phyloP scores from a whole-genome alignment of 441 rosid genomes.

The Lepidium campestre region DNA sequence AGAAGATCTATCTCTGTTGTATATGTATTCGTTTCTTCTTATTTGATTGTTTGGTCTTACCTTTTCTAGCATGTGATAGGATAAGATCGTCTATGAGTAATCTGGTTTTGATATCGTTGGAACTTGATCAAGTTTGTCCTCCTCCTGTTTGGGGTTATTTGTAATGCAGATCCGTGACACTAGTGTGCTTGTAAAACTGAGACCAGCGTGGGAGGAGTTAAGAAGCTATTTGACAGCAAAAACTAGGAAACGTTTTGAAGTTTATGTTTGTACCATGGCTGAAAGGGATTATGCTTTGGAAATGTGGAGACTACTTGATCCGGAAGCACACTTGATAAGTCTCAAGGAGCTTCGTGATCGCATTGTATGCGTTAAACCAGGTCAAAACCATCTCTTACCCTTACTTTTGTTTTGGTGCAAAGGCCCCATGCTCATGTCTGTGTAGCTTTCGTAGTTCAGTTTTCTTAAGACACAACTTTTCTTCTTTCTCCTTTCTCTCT shows the following conservation, averaged over 20 bases:
- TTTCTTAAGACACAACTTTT: not conserved
- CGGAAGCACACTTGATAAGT: slow-evolving; percentile 72
- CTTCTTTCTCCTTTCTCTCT: not conserved
- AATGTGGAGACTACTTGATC: slow-evolving; percentile 99
- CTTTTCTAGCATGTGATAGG: slow-evolving; percentile 1
- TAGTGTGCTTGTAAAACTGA: slow-evolving; percentile 98
- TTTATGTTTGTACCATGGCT: slow-evolving; percentile 99
- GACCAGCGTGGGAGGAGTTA: slow-evolving; percentile 99
- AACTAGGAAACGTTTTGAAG: slow-evolving; percentile 98
- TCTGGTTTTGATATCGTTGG: not conserved
- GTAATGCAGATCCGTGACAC: slow-evolving; percentile 88
- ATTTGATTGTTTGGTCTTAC: not conserved
- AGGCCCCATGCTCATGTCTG: not conserved
- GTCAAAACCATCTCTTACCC: slow-evolving; percentile 34
- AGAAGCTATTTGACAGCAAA: slow-evolving; percentile 90
- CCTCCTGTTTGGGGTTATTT: slow-evolving; percentile 8
- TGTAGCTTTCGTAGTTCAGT: not conserved
- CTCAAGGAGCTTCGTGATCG: slow-evolving; percentile 73
- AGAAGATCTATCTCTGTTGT: slow-evolving; percentile 19
- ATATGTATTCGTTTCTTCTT: not conserved
- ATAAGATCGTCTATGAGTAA: not conserved
- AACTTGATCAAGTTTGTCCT: slow-evolving; percentile 10
- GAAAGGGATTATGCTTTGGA: slow-evolving; percentile 97
- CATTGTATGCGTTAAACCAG: slow-evolving; percentile 90
- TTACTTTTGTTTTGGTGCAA: not conserved